A percentile compares a stretch with the other conserved stretches of the same genome.
Evolutionary conservation across 2,329 filamentous ascomycete genomes (phyloP).

Genomic region (Aspergillus tamarii): DNA sequence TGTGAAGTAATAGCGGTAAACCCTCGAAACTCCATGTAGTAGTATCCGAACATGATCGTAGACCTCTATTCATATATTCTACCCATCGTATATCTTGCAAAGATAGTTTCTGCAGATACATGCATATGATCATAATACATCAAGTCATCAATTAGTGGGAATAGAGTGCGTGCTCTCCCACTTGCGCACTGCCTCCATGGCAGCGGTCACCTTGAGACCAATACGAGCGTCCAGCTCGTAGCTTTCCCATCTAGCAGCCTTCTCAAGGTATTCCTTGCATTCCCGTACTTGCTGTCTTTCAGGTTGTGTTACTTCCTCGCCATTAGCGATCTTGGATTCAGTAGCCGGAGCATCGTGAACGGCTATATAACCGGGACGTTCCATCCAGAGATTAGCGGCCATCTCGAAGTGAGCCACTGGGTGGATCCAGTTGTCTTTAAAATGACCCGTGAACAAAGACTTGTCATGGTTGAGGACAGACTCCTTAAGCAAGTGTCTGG

Average conservation of each 20-base stretch:
- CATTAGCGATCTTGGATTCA: background rate
- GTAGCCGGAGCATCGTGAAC: conserved; percentile 29
- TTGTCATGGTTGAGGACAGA: conserved; percentile 65
- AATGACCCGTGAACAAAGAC: conserved; percentile 54
- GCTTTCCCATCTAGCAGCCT: conserved; percentile 62
- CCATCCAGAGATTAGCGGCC: conserved; percentile 78
- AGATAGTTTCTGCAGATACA: conserved; percentile 2
- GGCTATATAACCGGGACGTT: conserved; percentile 51
- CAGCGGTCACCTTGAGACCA: conserved; percentile 53
- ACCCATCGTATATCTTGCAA: conserved; percentile 1
- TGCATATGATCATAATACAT: conserved; percentile 18
- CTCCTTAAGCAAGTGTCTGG: conserved; percentile 64
- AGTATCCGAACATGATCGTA: background rate
- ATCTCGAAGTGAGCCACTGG: conserved; percentile 86
- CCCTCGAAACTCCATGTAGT: background rate
- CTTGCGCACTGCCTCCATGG: conserved; percentile 47
- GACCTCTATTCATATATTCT: conserved; percentile 1
- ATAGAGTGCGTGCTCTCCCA: conserved; percentile 41
- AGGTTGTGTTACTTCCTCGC: conserved; percentile 11
- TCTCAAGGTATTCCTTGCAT: conserved; percentile 60
- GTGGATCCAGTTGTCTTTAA: conserved; percentile 63
- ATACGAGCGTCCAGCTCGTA: conserved; percentile 65
- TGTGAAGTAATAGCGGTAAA: background rate
- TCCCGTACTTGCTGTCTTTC: conserved; percentile 51
- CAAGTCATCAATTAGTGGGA: conserved; percentile 15